Base-by-base conservation (phyloP, 2,329 filamentous ascomycete genomes). In the Trichoderma sp. region DNA sequence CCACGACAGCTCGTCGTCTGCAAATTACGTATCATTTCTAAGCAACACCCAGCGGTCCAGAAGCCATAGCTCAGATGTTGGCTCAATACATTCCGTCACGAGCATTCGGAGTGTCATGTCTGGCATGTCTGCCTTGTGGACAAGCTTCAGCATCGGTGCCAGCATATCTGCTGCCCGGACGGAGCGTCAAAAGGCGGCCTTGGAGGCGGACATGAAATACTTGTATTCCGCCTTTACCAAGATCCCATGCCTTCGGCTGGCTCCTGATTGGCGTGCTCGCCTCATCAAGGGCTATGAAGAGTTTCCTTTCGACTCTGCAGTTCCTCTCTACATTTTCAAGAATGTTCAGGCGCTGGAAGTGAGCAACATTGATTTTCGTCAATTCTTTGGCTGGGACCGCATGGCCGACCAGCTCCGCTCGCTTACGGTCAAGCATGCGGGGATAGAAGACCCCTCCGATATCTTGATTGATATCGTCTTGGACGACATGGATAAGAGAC, bases 141-240 rank as follows among this genome's bases (percentile, higher is more conserved):
- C 93, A 26, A 94, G 90, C 75, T 90, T 98, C 73, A 92, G 94
- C 28, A 87, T 97, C 32, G 90, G 90, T 70, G 90, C 92, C 55
- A 91, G 90, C 79, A 93, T 93, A 75, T 90, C 91, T 52, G 88
- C 89, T 60, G 91, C 93, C 72, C 92, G 94, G 77, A 92, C 90
- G 43, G 96, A 97, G 80, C 94, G 93, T 77, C 93, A 96, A 78
- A 97, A 96, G 80, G 91, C 90, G 69, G 91, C 93, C 55, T 81
- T 96, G 68, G 90, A 96, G 77, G 89, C 91, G 68, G 96, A 99
- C 78, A 83, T 97, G 74, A 97, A 95, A 79, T 98, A 99, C 79
- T 85, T 99, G 39, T 99, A 97, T 82, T 98, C 96, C 52, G 93
- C 96, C 68, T 99, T 98, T 78, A 99, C 96, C 76, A 99, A 98